Evolutionary conservation across 2,329 filamentous ascomycete genomes (phyloP), one percentile per base, ranked within the genome.

Genomic region (Verticillium albo-atrum): DNA sequence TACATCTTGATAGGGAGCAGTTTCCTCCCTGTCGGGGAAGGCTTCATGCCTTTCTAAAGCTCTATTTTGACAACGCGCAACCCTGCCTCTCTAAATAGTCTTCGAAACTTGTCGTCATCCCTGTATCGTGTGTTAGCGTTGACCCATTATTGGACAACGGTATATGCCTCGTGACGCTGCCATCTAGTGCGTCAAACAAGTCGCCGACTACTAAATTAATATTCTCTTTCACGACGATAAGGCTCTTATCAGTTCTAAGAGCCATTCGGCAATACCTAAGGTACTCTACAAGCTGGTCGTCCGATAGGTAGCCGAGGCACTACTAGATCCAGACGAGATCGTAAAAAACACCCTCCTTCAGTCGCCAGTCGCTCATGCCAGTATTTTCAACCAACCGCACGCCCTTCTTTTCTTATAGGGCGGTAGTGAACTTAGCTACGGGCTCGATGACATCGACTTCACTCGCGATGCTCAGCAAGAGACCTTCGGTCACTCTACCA

Each of bases 321-420:
- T 92, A 97, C 73, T 97, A 92, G 55, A 84, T 89, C 90, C 91
- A 96, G 62, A 97, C 86, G 50, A 97, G 72, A 69, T 92, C 89
- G 72, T 97, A 97, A 56, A 74, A 72, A 6, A 73, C 66, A 5
- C 68, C 76, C 2, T 72, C 65, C 0, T 66, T 74, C 0, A 81
- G 77, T 9, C 66, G 60, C 90, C 90, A 95, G 25, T 82, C 80
- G 72, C 96, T 89, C 1, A 96, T 75, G 0, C 91, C 90, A 2
- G 88, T 74, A 63, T 89, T 91, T 74, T 85, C 88, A n/a, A 96
- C 81, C 26, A 80, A 75, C 2, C 82, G 77, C 14, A 87, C 76
- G 1, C 89, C 89, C 1, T 84, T 71, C 42, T 80, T 81, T 1
- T 78, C 81, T 2, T 74, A 68, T 1, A 96, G 74, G 15, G 79